Base-by-base conservation (phyloP, 495 filamentous ascomycete species). In the Penicillium dipodomyicola region DNA sequence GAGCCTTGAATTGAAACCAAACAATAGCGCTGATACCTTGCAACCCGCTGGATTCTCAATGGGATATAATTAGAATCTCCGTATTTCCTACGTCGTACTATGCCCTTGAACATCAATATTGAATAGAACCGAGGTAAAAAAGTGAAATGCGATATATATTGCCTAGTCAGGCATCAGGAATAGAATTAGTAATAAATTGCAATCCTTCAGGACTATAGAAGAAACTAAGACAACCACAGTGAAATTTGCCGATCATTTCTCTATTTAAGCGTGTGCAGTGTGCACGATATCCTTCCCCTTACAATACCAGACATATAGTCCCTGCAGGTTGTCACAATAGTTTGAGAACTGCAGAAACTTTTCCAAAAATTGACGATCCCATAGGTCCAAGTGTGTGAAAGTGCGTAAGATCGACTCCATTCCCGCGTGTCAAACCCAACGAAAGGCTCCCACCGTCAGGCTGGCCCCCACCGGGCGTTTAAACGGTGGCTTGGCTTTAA, bases 391-490 rank as follows among this genome's bases (percentile, higher is more conserved):
- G n/a, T 8, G 35, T 3, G 35, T 1, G 0, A 17, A 39, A 41
- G 37, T 58, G 62, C 48, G 54, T 58, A 66, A 66, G 59, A 65
- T 65, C 43, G 62, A 35, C 58, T 62, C 61, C 58, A 65, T 59
- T 62, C 52, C 59, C 59, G 59, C 49, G 64, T 65, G 64, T 63
- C 60, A 59, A 61, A 61, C 44, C 50, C 49, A 60, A 42, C 44
- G 52, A 62, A 30, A 43, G n/a, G 22, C 54, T 22, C n/a, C 30
- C 30, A 14, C 0, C 12, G 15, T 56, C 44, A 46, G 44, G 14
- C 29, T 30, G 43, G 56, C 41, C 48, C 49, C 64, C 64, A 67
- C 64, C 50, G 59, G 64, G 64, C 64, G 61, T 52, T 57, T 62
- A 65, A 66, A 59, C 56, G 58, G 47, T 58, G 64, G 33, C 61